Percentiles rank a stretch among this genome's conserved stretches.
phyloP scores from a whole-genome alignment of 805 yeast species.

The Yamadazyma olivae region DNA sequence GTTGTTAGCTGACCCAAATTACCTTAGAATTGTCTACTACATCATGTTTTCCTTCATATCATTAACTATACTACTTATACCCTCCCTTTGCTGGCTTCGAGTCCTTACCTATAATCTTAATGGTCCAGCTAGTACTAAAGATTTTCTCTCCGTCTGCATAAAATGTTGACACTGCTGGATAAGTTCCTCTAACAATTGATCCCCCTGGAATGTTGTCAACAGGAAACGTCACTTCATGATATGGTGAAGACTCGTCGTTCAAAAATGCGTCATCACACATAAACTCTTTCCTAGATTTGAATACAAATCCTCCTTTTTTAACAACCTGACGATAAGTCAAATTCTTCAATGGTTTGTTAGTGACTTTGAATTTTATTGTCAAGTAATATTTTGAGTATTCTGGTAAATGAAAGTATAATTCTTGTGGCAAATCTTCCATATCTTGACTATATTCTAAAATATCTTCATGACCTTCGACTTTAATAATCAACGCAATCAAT shows the following conservation, averaged over 20 bases:
- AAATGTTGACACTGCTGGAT: slow-evolving; percentile 21
- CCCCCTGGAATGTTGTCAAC: slow-evolving; percentile 32
- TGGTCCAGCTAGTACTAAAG: slow-evolving; percentile 16
- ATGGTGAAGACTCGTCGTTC: slow-evolving; percentile 15
- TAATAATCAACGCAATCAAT: slow-evolving; percentile 22
- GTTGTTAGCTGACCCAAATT: too few relatives aligned
- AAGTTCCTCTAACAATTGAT: slow-evolving; percentile 22
- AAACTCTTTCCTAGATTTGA: slow-evolving; percentile 17
- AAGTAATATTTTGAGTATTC: slow-evolving; percentile 22
- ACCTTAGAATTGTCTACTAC: too few relatives aligned
- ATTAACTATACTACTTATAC: too few relatives aligned
- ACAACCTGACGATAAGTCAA: slow-evolving; percentile 26
- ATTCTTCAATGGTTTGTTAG: slow-evolving; percentile 17
- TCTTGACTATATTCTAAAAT: slow-evolving; percentile 17
- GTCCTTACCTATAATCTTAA: slow-evolving; percentile 19
- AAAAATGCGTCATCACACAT: slow-evolving; percentile 18
- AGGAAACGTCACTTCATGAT: slow-evolving; percentile 19
- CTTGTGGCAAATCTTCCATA: slow-evolving; percentile 25
- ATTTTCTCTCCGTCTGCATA: slow-evolving; percentile 16
- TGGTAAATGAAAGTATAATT: slow-evolving; percentile 22
- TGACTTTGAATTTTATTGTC: slow-evolving; percentile 21
- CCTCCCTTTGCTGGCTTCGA: slow-evolving; percentile 11
- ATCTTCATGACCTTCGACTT: slow-evolving; percentile 25
- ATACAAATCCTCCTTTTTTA: slow-evolving; percentile 23
- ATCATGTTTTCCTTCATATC: too few relatives aligned